Conservation (phyloP, 2,329 filamentous ascomycete genomes). For the Mycogone perniciosa region DNA sequence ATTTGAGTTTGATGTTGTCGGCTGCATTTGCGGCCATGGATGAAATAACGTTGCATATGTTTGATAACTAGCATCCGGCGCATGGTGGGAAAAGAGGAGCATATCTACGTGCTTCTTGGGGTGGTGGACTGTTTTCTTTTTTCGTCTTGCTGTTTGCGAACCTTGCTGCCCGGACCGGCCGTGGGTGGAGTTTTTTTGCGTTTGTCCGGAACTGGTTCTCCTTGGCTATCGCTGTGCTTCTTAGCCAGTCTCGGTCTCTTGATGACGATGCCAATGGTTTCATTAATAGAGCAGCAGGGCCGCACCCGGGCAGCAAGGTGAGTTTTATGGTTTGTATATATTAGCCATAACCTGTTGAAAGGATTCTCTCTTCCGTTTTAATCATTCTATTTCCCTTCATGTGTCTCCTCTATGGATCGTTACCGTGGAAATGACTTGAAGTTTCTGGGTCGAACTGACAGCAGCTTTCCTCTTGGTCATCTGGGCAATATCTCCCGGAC, state of each 20-base stretch:
- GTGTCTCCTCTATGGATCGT: neutral
- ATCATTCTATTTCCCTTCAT: neutral
- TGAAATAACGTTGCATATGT: conserved; percentile 30
- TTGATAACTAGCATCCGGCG: conserved; percentile 23
- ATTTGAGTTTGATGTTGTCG: conserved; percentile 14
- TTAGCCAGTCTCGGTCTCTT: conserved; percentile 14
- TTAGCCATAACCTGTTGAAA: conserved; percentile 28
- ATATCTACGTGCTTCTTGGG: conserved; percentile 14
- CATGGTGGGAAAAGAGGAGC: conserved; percentile 25
- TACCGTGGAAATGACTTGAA: neutral
- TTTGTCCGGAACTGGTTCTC: conserved; percentile 25
- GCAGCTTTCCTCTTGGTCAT: neutral
- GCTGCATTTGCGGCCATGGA: conserved; percentile 23
- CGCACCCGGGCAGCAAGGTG: conserved; percentile 47
- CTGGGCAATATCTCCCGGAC: neutral
- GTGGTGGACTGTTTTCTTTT: conserved; percentile 16
- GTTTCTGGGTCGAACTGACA: neutral
- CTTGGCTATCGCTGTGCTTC: conserved; percentile 14
- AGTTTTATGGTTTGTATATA: conserved; percentile 49
- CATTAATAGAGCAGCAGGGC: conserved; percentile 27
- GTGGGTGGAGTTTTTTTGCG: conserved; percentile 23
- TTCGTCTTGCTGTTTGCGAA: neutral
- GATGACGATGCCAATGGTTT: conserved; percentile 11
- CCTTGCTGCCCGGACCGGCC: conserved; percentile 31
- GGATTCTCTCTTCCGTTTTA: conserved; percentile 5